Evolutionary conservation across 2,329 filamentous ascomycete genomes (phyloP), one percentile per base, ranked within the genome.

Genomic region (Penicillium sp.): DNA sequence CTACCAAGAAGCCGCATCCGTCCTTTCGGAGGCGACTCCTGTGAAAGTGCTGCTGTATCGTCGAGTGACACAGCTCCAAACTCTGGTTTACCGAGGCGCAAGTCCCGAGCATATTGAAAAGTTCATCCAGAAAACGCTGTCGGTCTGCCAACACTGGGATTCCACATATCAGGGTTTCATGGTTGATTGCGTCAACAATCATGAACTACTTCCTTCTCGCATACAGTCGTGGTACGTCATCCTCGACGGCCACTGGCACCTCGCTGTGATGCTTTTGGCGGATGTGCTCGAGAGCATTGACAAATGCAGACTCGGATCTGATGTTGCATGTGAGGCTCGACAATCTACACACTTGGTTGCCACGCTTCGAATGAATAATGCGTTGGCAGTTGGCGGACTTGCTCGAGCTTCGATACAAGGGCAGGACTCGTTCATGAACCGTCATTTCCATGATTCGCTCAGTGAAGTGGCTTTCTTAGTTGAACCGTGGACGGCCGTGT

Each of bases 151-250:
- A 45, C 79, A 85, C 68, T 86, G 84, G 84, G 80, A 82, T 55
- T 65, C 68, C 23, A 76, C 78, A 0, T 84, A 85, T 60, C 78
- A 77, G 1, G 74, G 74, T 0, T 83, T 86, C 62, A 82, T 84
- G 63, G 68, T 74, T 17, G 81, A 84, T 57, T 79, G 83, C 40
- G 72, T 84, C 13, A 70, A 75, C 2, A 71, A 82, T 58, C 83
- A 84, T 58, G 75, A 81, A 33, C 64, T 69, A 0, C 76, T 86
- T 0, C 82, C 83, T 1, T 66, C 79, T 12, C 81, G 81, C 15
- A 78, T 86, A 5, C 83, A 84, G 64, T 83, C 83, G 42, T 86
- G 84, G 84, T 86, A 85, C 59, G 77, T 84, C 15, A 81, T 83
- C 52, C 77, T 86, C 25, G 74, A 79, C 0, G 81, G 80, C 0